These are phyloP conservation scores for Mycena pura DNA, from an alignment of 768 basidiomycete genomes.

Conservation along the genomic window DNA sequence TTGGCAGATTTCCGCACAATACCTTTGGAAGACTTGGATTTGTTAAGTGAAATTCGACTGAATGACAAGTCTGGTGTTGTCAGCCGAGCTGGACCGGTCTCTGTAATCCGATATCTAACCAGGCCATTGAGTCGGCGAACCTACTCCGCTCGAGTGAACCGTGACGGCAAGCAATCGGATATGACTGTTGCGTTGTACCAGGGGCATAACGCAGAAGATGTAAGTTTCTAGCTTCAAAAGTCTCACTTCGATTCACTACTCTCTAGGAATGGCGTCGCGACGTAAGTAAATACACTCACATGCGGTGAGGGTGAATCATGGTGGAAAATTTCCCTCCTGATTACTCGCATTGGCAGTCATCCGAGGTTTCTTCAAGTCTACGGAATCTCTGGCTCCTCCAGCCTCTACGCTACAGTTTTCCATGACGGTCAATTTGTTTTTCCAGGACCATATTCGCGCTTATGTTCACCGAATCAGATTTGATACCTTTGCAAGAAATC, in stretches of 20 bases:
- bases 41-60: background rate
- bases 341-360: too few species aligned
- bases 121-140: background rate
- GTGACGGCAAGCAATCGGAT: background rate
- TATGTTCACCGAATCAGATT: background rate
- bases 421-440: background rate
- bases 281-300: background rate
- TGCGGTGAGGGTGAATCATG: too few species aligned
- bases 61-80: background rate
- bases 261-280: conserved; percentile 9
- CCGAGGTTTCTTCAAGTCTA: conserved; percentile 8
- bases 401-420: conserved; percentile 7
- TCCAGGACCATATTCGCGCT: too few species aligned
- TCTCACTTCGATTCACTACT: background rate
- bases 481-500: conserved; percentile 2
- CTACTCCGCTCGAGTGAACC: conserved; percentile 9
- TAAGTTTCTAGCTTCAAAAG: background rate
- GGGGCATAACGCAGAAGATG: conserved; percentile 9
- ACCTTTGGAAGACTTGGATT: background rate
- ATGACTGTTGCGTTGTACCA: conserved; percentile 12
- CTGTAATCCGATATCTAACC: background rate
- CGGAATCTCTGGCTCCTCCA: background rate
- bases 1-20: background rate
- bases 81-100: background rate
- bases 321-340: too few species aligned